Base-by-base conservation (phyloP, 768 basidiomycete species). In the Leccinum sublutescens region DNA sequence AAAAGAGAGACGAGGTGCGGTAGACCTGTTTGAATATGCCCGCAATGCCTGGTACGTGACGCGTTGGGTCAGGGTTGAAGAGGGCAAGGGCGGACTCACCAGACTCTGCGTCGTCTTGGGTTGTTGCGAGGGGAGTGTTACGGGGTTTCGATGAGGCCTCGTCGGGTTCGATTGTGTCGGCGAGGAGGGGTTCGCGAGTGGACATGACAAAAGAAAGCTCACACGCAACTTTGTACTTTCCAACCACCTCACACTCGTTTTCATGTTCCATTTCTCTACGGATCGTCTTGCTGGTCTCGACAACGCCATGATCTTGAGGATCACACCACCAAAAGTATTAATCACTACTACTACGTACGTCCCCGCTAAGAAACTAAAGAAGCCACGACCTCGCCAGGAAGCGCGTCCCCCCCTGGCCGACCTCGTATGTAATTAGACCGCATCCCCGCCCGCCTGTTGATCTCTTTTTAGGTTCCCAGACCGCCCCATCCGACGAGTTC, bases 151-250 rank as follows among this genome's bases (percentile, higher is more conserved):
- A 55, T 54, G 68, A 63, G 60, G 77, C 78, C 47, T 93, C 93
- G 73, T 96, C 94, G 31, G 94, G 85, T 71, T 95, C 94, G 57
- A 96, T 96, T 34, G 89, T 91, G 59, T 88, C 81, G 50, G 43
- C 43, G 43, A 93, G 78, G 52, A 93, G 77, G 21, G 90, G 88
- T 31, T 85, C 80, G 29, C 80, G 76, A 54, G 76, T 78, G 74
- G 81, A 85, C 87, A 88, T 88, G 50, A 9, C 15, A 19, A 29
- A 12, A 33, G 14, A 14, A 15, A 23, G 12, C 29, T 58, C 58
- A 17, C 23, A 56, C 29, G 31, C 51, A 52, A 55, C 52, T 53
- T 54, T 59, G 19, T 9, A 36, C 15, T 34, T 58, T 27, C 53
- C 64, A 57, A 67, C 47, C 9, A 19, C 52, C 21, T 36, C 27